phyloP scores from a whole-genome alignment of 768 basidiomycete species.

The Tylopilus balloui region DNA sequence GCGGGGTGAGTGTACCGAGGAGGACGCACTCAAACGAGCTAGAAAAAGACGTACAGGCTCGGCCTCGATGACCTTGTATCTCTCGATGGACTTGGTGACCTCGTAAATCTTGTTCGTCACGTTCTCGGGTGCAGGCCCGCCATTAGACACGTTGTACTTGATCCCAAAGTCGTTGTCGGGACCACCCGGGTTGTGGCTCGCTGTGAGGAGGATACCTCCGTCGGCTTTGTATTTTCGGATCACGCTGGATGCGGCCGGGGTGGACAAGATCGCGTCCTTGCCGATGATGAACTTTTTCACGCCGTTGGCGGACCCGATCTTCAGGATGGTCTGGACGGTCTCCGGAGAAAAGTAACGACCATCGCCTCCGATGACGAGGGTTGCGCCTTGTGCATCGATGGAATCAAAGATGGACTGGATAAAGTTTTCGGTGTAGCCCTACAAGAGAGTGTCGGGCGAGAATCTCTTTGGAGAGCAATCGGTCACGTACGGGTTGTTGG shows the following conservation, averaged over 20 bases:
- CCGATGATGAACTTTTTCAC: slow-evolving; percentile 91
- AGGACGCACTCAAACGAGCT: too few relatives aligned
- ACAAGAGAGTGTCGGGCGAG: slow-evolving; percentile 5
- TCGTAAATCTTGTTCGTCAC: slow-evolving; percentile 96
- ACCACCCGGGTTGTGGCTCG: slow-evolving; percentile 97
- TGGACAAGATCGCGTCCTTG: slow-evolving; percentile 87
- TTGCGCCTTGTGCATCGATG: slow-evolving; percentile 72
- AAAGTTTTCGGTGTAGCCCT: slow-evolving; percentile 99
- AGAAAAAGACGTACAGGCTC: slow-evolving; percentile 53
- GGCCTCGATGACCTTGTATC: slow-evolving; percentile 81
- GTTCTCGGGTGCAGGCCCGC: slow-evolving; percentile 94
- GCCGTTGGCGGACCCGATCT: slow-evolving; percentile 91
- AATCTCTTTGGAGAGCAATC: slow-evolving; percentile 6
- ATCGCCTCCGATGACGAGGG: slow-evolving; percentile 95
- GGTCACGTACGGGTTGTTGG: slow-evolving; percentile 77
- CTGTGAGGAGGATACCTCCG: slow-evolving; percentile 95
- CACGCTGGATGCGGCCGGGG: slow-evolving; percentile 93
- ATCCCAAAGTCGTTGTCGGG: slow-evolving; percentile 99
- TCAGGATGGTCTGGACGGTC: slow-evolving; percentile 86
- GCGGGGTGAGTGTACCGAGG: neutral
- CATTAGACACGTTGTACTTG: slow-evolving; percentile 98
- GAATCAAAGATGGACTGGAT: slow-evolving; percentile 91
- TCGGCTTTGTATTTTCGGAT: slow-evolving; percentile 95
- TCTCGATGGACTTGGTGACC: slow-evolving; percentile 79
- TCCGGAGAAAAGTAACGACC: slow-evolving; percentile 89